Evolutionary conservation across 1,284 basidiomycete species (phyloP).

Genomic region (Gymnopus androsaceus): DNA sequence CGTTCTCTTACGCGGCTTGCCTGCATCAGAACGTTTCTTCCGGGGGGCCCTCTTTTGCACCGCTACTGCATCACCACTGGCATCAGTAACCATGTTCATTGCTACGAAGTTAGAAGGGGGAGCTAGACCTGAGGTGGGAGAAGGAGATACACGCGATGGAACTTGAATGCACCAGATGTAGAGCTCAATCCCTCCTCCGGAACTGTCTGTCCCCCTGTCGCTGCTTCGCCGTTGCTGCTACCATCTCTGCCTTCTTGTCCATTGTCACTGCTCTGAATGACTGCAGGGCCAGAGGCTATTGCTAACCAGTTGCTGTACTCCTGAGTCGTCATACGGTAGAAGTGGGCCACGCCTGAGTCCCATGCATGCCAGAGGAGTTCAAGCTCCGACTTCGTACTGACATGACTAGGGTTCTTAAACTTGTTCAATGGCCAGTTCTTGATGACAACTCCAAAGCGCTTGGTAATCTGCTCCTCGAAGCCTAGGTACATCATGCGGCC

Average conservation of each 20-base stretch:
- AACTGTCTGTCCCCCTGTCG: neutral
- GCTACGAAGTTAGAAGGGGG: neutral
- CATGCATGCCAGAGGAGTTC: conserved; percentile 19
- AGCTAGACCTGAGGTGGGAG: neutral
- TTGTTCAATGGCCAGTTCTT: conserved; percentile 28
- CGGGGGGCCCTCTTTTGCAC: too few relatives aligned
- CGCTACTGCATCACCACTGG: too few relatives aligned
- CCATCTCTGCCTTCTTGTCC: too few relatives aligned
- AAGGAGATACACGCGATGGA: neutral
- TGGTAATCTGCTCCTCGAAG: too few relatives aligned
- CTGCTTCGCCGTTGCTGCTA: neutral
- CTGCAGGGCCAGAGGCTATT: neutral
- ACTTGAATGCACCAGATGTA: neutral
- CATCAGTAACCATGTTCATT: neutral
- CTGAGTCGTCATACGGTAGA: conserved; percentile 6
- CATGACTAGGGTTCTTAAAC: conserved; percentile 26
- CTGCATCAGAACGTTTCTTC: neutral
- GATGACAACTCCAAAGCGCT: conserved; percentile 21
- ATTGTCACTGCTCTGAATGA: neutral
- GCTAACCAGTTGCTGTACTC: conserved; percentile 6
- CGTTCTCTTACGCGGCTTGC: neutral
- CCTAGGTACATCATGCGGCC: conserved; percentile 18
- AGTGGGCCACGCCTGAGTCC: conserved; percentile 9
- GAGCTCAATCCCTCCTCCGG: neutral
- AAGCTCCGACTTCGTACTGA: too few relatives aligned